A percentile compares a stretch with the other conserved stretches of the same genome.
These are phyloP conservation scores for Magnusiomyces tetraspermus DNA, from an alignment of 1,139 yeast species.

Conservation along the genomic window DNA sequence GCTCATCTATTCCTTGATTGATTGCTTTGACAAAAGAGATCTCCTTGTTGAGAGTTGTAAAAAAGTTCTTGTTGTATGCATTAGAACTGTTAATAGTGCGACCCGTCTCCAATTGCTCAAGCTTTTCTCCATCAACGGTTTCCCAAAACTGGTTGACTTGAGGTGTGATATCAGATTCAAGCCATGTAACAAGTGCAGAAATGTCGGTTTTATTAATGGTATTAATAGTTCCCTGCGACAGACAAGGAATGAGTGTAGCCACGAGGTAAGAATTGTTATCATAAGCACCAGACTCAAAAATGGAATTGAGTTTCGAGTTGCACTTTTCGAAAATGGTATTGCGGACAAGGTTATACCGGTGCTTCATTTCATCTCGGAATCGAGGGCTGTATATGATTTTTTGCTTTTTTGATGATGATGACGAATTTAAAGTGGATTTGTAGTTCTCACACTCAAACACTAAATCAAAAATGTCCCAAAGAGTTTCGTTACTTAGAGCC, in stretches of 20 bases:
- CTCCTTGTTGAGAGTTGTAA: background rate
- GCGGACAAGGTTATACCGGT: slow-evolving; percentile 1
- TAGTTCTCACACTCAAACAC: slow-evolving; percentile 6
- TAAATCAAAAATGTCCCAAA: slow-evolving; percentile 6
- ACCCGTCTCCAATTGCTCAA: background rate
- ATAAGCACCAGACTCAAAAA: background rate
- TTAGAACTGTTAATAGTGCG: background rate
- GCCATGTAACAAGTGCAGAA: background rate
- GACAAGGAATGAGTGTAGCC: background rate
- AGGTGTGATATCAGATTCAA: background rate
- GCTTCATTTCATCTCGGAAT: slow-evolving; percentile 3
- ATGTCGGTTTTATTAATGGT: background rate
- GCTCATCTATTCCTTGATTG: slow-evolving; percentile 1
- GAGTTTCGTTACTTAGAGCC: slow-evolving; percentile 5
- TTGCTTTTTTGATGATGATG: background rate
- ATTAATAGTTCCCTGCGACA: background rate
- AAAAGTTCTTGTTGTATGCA: background rate
- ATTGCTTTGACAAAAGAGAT: background rate
- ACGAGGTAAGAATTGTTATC: background rate
- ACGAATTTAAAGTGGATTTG: background rate
- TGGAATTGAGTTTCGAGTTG: background rate
- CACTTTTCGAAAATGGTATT: background rate
- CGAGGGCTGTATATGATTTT: background rate
- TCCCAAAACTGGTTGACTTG: slow-evolving; percentile 1
- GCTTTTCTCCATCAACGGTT: background rate